Percentiles rank a stretch among this genome's conserved stretches.
phyloP scores from a whole-genome alignment of 1,284 basidiomycete species.

The Trametes pubescens region DNA sequence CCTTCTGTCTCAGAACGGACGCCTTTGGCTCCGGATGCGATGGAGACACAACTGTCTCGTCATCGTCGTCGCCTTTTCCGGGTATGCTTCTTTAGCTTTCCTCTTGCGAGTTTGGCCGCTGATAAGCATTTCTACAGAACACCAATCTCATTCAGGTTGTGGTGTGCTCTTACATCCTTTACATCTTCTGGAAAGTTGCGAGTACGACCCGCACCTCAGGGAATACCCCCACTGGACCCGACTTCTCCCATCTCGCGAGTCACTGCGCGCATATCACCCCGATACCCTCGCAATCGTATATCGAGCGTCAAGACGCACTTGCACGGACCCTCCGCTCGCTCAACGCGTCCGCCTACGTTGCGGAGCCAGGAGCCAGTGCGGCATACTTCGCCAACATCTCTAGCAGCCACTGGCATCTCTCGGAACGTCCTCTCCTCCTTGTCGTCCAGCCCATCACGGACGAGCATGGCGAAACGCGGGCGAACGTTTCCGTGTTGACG shows the following conservation, averaged over 20 bases:
- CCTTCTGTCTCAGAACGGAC: neutral
- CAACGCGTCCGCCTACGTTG: conserved; percentile 70
- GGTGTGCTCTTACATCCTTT: conserved; percentile 13
- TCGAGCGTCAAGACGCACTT: conserved; percentile 59
- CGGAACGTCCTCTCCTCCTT: conserved; percentile 81
- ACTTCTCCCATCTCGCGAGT: conserved; percentile 50
- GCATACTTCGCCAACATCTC: conserved; percentile 80
- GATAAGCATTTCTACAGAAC: conserved; percentile 12
- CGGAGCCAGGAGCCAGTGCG: conserved; percentile 79
- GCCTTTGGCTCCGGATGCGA: neutral
- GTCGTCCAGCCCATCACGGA: conserved; percentile 59
- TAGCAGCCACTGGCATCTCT: conserved; percentile 66
- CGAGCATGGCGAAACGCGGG: conserved; percentile 43
- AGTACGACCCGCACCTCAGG: neutral
- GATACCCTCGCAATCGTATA: conserved; percentile 58
- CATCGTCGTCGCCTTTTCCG: neutral
- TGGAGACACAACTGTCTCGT: neutral
- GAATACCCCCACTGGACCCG: conserved; percentile 17
- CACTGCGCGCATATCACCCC: conserved; percentile 62
- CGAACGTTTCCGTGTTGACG: conserved; percentile 69
- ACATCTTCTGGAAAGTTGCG: conserved; percentile 11
- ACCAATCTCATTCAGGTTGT: neutral
- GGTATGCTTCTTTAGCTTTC: neutral
- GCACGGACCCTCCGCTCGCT: conserved; percentile 57
- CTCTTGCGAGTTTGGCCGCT: neutral